Percentiles rank a stretch among this genome's conserved stretches.
phyloP scores from a whole-genome alignment of 441 rosid genomes.

The Viola pubescens region DNA sequence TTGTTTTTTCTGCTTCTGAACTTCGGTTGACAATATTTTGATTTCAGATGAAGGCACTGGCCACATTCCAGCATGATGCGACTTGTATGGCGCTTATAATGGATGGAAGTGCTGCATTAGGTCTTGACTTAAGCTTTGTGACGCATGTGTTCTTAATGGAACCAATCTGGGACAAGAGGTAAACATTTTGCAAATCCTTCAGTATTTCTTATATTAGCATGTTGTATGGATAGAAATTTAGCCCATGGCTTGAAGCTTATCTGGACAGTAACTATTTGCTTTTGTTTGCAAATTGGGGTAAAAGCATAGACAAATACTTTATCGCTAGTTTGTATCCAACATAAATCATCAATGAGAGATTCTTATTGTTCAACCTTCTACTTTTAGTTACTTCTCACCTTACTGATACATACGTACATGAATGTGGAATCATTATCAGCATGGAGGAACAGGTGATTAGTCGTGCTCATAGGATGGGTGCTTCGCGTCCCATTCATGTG shows the following conservation, averaged over 20 bases:
- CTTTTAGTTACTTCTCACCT: background rate
- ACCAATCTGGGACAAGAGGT: slow-evolving; percentile 99
- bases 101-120: slow-evolving; percentile 98
- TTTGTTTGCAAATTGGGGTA: no score
- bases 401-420: background rate
- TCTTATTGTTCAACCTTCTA: no score
- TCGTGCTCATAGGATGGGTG: slow-evolving; percentile 98
- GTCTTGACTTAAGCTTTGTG: slow-evolving; percentile 96
- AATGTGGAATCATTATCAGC: slow-evolving; percentile 33
- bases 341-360: no score
- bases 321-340: no score
- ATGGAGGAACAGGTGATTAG: slow-evolving; percentile 99
- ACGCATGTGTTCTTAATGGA: slow-evolving; percentile 86
- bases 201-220: background rate
- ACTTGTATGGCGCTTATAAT: slow-evolving; percentile 82
- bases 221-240: background rate
- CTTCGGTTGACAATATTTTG: background rate
- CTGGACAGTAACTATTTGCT: no score
- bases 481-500: slow-evolving; percentile 79
- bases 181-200: background rate
- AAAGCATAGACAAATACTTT: no score
- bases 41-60: slow-evolving; percentile 65
- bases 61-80: slow-evolving; percentile 59
- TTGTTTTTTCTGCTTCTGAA: slow-evolving; percentile 14
- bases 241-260: no score